Evolutionary conservation across 805 yeast species (phyloP).

Genomic region (Teunomyces lycoperdinae): DNA sequence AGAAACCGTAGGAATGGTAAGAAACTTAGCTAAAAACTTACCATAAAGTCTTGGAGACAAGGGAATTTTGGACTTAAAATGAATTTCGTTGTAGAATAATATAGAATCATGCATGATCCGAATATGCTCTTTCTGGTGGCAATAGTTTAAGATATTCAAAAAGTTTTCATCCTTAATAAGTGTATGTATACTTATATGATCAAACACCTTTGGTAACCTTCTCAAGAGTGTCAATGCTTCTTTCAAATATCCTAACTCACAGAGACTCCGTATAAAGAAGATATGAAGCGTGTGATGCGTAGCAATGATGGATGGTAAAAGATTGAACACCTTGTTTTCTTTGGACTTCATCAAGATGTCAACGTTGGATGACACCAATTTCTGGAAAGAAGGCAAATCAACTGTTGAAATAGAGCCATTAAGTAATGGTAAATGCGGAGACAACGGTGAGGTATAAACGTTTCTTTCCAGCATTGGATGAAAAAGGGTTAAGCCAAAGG

Average conservation of each 20-base stretch:
- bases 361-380: conserved; percentile 17
- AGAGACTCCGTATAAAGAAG: conserved; percentile 27
- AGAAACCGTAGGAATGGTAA: not conserved
- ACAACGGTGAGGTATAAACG: conserved; percentile 21
- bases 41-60: conserved; percentile 5
- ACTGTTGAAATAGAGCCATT: conserved; percentile 23
- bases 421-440: conserved; percentile 21
- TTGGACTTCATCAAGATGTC: not conserved
- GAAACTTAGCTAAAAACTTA: not conserved
- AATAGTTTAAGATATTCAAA: conserved; percentile 6
- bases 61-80: not conserved
- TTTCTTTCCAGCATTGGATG: conserved; percentile 27
- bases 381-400: conserved; percentile 33
- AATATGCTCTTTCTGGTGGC: not conserved
- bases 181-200: not conserved
- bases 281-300: conserved; percentile 24
- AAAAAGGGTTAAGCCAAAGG: conserved; percentile 9
- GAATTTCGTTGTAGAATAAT: not conserved
- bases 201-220: conserved; percentile 15
- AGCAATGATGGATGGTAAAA: conserved; percentile 17
- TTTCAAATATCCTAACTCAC: conserved; percentile 19
- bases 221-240: conserved; percentile 25
- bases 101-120: not conserved
- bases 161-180: conserved; percentile 9
- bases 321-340: conserved; percentile 14